These are phyloP conservation scores for Hansenula lynferdii DNA, from an alignment of 1,139 yeast genomes.

Conservation along the genomic window DNA sequence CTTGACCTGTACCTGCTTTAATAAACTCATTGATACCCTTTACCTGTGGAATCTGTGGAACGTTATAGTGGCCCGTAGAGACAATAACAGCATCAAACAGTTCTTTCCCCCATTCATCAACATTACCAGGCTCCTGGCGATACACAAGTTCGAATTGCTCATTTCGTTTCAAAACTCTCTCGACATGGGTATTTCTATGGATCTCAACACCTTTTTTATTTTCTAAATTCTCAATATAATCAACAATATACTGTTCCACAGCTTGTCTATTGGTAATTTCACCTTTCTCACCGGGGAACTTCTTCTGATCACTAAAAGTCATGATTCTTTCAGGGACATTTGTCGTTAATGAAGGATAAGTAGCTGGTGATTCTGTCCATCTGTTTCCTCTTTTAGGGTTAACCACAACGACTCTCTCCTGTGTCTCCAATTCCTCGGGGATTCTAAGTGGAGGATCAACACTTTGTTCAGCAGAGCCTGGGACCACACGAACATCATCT, in stretches of 20 bases:
- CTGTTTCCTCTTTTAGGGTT: background rate
- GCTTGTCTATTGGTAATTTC: slow-evolving; percentile 6
- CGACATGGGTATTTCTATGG: slow-evolving; percentile 34
- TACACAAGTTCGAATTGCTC: slow-evolving; percentile 33
- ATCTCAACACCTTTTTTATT: slow-evolving; percentile 29
- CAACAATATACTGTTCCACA: slow-evolving; percentile 30
- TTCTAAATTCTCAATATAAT: slow-evolving; percentile 28
- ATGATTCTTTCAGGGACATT: slow-evolving; percentile 40
- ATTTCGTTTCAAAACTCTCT: slow-evolving; percentile 28
- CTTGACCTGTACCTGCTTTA: slow-evolving; percentile 28
- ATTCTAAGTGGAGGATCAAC: slow-evolving; percentile 9
- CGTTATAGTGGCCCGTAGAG: slow-evolving; percentile 40
- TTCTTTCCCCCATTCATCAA: slow-evolving; percentile 24
- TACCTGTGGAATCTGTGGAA: slow-evolving; percentile 40
- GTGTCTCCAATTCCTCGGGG: slow-evolving; percentile 1
- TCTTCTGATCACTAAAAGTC: slow-evolving; percentile 31
- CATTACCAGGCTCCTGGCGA: slow-evolving; percentile 16
- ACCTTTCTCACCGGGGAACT: slow-evolving; percentile 7
- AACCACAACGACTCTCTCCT: background rate
- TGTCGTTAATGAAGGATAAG: slow-evolving; percentile 37
- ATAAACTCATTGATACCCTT: slow-evolving; percentile 36
- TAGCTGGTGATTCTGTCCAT: slow-evolving; percentile 23
- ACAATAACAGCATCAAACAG: slow-evolving; percentile 38
- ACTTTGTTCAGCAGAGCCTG: slow-evolving; percentile 13
- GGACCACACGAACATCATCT: slow-evolving; percentile 14